These are phyloP conservation scores for Salvia rosmarinus DNA, from an alignment of 257 asterid genomes.

Conservation along the genomic window DNA sequence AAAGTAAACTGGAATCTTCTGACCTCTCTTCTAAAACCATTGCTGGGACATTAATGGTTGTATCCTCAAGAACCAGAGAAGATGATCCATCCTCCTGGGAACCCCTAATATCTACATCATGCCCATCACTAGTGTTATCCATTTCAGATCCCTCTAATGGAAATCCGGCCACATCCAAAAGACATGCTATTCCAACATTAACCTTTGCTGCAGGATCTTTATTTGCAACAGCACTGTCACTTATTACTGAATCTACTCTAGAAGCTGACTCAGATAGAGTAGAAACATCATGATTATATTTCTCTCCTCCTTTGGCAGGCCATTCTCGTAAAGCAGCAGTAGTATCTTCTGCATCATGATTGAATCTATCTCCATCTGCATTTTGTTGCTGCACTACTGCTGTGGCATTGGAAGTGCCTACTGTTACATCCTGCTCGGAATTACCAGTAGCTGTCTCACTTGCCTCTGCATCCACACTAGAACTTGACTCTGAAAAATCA, in stretches of 20 bases:
- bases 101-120: constrained; percentile 33
- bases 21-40: constrained; percentile 40
- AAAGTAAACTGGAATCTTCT: constrained; percentile 37
- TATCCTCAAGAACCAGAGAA: constrained; percentile 44
- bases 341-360: constrained; percentile 38
- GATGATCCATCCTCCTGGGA: constrained; percentile 42
- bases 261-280: constrained; percentile 48
- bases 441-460: constrained; percentile 38
- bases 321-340: constrained; percentile 45
- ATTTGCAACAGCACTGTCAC: constrained; percentile 37
- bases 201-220: constrained; percentile 40
- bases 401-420: constrained; percentile 36
- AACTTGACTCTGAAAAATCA: constrained; percentile 46
- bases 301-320: constrained; percentile 47
- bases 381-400: constrained; percentile 38
- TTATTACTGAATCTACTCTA: constrained; percentile 41
- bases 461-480: constrained; percentile 40
- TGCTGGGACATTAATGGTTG: constrained; percentile 34
- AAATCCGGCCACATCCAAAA: constrained; percentile 31
- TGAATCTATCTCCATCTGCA: constrained; percentile 48
- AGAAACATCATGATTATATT: constrained; percentile 34
- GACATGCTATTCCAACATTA: constrained; percentile 44
- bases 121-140: constrained; percentile 33
- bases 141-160: constrained; percentile 45
- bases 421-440: constrained; percentile 52